These are phyloP conservation scores for Sparassis latifolia DNA, from an alignment of 1,284 basidiomycete species.

Conservation along the genomic window DNA sequence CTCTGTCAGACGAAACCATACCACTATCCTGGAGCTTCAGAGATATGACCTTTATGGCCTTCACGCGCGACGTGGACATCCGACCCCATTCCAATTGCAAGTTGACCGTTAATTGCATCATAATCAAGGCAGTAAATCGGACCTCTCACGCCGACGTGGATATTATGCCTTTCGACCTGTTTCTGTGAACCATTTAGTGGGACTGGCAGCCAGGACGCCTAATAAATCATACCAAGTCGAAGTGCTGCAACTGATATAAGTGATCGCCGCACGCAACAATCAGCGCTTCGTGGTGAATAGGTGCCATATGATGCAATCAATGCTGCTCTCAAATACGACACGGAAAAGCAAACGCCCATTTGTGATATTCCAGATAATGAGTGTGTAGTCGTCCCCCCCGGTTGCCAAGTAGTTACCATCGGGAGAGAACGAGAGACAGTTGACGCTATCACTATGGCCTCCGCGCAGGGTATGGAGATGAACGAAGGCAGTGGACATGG, in stretches of 20 bases:
- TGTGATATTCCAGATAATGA: background rate
- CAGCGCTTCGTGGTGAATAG: background rate
- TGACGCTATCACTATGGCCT: background rate
- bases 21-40: background rate
- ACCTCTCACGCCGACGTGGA: background rate
- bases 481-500: conserved; percentile 1
- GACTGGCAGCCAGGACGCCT: background rate
- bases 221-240: background rate
- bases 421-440: background rate
- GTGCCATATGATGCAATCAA: conserved; percentile 2
- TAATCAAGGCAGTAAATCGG: background rate
- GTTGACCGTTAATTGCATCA: background rate
- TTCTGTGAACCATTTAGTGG: background rate
- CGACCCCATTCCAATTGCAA: background rate
- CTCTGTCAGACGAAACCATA: background rate
- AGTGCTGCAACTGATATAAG: background rate
- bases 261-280: background rate
- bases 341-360: background rate
- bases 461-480: background rate
- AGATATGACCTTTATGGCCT: background rate
- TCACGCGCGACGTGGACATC: background rate
- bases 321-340: background rate
- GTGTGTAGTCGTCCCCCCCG: background rate
- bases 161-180: background rate
- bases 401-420: background rate